Percentiles rank a stretch among this genome's conserved stretches.
Evolutionary conservation across 2,329 filamentous ascomycete species (phyloP).

Genomic region (Pyrenophora graminea): DNA sequence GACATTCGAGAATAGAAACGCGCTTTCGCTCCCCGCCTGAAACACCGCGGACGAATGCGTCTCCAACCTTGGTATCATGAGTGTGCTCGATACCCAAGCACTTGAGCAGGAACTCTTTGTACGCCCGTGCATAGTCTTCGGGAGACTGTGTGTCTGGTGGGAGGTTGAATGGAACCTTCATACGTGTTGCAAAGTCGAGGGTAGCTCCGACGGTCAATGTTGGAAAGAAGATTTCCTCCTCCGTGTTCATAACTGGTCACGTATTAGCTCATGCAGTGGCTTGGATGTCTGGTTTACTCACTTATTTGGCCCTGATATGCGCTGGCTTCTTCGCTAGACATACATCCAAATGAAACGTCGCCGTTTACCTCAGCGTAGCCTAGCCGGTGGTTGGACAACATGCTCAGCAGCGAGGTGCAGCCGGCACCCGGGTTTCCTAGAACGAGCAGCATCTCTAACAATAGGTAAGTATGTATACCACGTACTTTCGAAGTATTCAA

Average conservation of each 20-base stretch:
- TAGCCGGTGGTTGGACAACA: conserved; percentile 53
- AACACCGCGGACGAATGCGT: conserved; percentile 68
- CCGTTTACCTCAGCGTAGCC: conserved; percentile 78
- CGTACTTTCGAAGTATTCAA: neutral
- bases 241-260: conserved; percentile 65
- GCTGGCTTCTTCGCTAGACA: conserved; percentile 73
- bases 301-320: conserved; percentile 77
- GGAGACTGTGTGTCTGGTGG: conserved; percentile 50
- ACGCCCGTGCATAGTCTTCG: conserved; percentile 53
- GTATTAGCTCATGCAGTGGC: neutral
- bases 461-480: neutral
- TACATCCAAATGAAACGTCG: conserved; percentile 50
- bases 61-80: conserved; percentile 67
- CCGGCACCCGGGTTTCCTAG: conserved; percentile 63
- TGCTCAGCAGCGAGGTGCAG: conserved; percentile 67
- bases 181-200: conserved; percentile 63
- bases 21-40: conserved; percentile 71
- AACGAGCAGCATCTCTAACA: conserved; percentile 67
- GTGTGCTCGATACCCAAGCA: conserved; percentile 54
- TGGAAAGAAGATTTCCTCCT: conserved; percentile 75
- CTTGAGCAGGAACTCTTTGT: conserved; percentile 58
- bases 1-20: conserved; percentile 68
- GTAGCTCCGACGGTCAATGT: conserved; percentile 84
- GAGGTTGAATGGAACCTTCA: conserved; percentile 59
- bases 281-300: neutral